A percentile compares a stretch with the other conserved stretches of the same genome.
phyloP scores from a whole-genome alignment of 2,329 filamentous ascomycete species.

The Fusarium bactridioides region DNA sequence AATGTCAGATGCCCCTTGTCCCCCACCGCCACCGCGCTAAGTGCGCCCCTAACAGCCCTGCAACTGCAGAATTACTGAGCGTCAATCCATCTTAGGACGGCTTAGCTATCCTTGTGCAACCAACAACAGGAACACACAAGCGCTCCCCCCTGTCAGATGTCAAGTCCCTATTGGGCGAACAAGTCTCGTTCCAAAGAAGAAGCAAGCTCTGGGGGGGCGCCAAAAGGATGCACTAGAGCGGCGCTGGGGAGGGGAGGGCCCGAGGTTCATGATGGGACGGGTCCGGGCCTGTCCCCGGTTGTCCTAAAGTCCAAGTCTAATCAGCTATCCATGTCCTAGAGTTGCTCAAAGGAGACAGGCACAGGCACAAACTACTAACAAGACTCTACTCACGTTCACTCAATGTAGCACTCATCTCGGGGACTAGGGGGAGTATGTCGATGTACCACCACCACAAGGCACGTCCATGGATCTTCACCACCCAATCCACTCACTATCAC shows the following conservation, averaged over 20 bases:
- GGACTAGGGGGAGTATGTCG: background rate
- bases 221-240: slow-evolving; percentile 20
- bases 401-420: background rate
- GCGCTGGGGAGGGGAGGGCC: slow-evolving; percentile 20
- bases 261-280: slow-evolving; percentile 18
- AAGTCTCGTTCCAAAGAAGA: slow-evolving; percentile 19
- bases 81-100: slow-evolving; percentile 13
- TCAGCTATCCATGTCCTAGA: slow-evolving; percentile 2
- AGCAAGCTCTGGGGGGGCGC: background rate
- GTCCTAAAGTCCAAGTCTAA: slow-evolving; percentile 8
- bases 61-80: slow-evolving; percentile 16
- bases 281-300: background rate
- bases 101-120: slow-evolving; percentile 27
- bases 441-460: slow-evolving; percentile 1
- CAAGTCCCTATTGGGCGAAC: slow-evolving; percentile 6
- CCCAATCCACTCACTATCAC: slow-evolving; percentile 10
- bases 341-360: background rate
- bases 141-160: slow-evolving; percentile 14
- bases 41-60: slow-evolving; percentile 26
- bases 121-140: slow-evolving; percentile 34
- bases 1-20: slow-evolving; percentile 15
- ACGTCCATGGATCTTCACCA: slow-evolving; percentile 16
- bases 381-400: background rate
- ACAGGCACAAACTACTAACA: background rate
- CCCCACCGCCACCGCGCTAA: slow-evolving; percentile 33